Conservation (phyloP, 1,284 basidiomycete genomes). For the Mrakiaceae sp. region DNA sequence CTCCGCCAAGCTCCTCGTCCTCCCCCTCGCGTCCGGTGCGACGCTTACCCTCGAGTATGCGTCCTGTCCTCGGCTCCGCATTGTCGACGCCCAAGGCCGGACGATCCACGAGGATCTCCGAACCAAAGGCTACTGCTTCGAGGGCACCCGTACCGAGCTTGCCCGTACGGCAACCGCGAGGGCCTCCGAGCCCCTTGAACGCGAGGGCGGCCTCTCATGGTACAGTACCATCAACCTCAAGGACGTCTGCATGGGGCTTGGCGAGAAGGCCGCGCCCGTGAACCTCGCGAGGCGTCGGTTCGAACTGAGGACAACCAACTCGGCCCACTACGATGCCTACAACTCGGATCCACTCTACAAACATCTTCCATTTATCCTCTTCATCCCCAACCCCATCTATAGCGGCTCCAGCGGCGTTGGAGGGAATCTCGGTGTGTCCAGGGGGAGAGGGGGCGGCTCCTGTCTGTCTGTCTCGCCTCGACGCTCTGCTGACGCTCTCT, state of each 20-base stretch:
- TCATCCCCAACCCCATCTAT: slow-evolving; percentile 23
- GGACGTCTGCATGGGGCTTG: slow-evolving; percentile 32
- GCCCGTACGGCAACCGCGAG: not conserved
- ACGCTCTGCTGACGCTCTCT: too few relatives aligned
- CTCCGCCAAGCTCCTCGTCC: not conserved
- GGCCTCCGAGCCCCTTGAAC: not conserved
- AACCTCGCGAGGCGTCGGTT: slow-evolving; percentile 20
- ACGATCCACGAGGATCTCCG: slow-evolving; percentile 4
- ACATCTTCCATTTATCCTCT: slow-evolving; percentile 37
- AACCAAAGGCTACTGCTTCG: not conserved
- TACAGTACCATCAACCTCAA: not conserved
- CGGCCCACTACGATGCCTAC: slow-evolving; percentile 33
- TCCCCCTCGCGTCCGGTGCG: not conserved
- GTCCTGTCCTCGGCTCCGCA: not conserved
- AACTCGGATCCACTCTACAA: slow-evolving; percentile 36
- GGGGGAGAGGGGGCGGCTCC: not conserved
- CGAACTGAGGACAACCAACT: slow-evolving; percentile 1
- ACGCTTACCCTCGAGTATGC: not conserved
- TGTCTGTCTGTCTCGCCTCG: not conserved
- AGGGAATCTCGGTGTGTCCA: not conserved
- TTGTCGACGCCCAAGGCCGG: slow-evolving; percentile 5
- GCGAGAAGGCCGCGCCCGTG: slow-evolving; percentile 37
- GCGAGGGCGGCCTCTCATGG: slow-evolving; percentile 3
- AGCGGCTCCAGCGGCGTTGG: too few relatives aligned
- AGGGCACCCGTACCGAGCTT: not conserved